Evolutionary conservation across 176 grass and related monocot species (phyloP), one percentile per base, ranked within the genome.

Genomic region (Bromus sterilis): DNA sequence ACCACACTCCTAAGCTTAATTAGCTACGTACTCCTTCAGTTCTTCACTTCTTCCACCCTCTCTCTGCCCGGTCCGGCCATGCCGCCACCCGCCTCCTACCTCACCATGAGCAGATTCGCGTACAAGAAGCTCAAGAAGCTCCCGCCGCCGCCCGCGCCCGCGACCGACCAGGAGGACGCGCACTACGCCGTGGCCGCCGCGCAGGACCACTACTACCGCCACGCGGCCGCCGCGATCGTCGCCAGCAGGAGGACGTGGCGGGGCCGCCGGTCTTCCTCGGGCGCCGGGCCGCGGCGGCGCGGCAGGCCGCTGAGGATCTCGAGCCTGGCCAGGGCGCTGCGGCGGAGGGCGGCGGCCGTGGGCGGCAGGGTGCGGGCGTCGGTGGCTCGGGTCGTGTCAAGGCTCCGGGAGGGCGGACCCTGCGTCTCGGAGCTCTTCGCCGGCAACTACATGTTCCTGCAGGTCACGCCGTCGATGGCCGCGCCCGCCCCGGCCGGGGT

Each of bases 381-480:
- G 4, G 80, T 93, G 71, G 34, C 86, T 9, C 95, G 74, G 84
- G 95, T 91, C 72, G 83, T 89, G 71, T 66, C 40, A 5, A 78
- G 90, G 84, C 86, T 98, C 48, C 76, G 36, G 86, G 95, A 98
- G 66, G 96, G 90, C 18, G 85, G 89, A 24, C 90, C 90, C 1
- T 93, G 89, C 73, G 14, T 95, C 8, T 92, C 74, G 1, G 92
- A 95, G 42, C 87, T 98, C 30, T 95, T 99, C 76, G 87, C 96
- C 26, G 93, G 96, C 28, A 99, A 95, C 89, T 95, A 99, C 73
- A 86, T 95, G 96, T 95, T 99, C 93, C 35, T 95, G 77, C 96
- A 99, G 86, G 96, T 99, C 70, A 76, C 60, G 16, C 96, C 96
- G 63, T 90, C 96, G 49, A 53, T 53, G 49, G 18, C 49, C 26